These are phyloP conservation scores for Penicillium manginii DNA, from an alignment of 495 filamentous ascomycete species.

Conservation along the genomic window DNA sequence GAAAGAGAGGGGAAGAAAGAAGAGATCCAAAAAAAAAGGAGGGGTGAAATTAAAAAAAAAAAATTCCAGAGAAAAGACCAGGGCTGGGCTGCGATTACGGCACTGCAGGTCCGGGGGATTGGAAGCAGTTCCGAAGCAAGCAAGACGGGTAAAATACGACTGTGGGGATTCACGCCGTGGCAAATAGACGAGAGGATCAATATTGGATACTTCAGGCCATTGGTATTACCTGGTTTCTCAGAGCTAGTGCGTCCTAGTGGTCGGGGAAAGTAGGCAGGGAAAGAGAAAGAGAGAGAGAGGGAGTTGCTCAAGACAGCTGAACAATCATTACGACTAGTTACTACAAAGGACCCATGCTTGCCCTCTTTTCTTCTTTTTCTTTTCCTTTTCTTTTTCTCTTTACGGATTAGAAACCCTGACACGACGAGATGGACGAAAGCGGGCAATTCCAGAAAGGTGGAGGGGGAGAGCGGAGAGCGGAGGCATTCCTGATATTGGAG, in stretches of 20 bases:
- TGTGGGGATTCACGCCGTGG: slow-evolving; percentile 37
- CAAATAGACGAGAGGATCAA: slow-evolving; percentile 20
- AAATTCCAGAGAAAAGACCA: background rate
- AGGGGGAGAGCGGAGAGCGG: background rate
- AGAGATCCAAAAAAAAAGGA: slow-evolving; percentile 14
- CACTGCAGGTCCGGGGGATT: slow-evolving; percentile 39
- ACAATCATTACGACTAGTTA: background rate
- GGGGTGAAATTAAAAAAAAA: slow-evolving; percentile 30
- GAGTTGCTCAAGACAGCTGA: no score
- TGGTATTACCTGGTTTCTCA: background rate
- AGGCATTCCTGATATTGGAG: slow-evolving; percentile 19
- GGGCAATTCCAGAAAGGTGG: background rate
- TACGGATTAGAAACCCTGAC: background rate
- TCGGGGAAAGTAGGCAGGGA: no score
- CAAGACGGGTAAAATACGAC: slow-evolving; percentile 32
- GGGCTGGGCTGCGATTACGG: slow-evolving; percentile 25
- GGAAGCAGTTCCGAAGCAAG: slow-evolving; percentile 20
- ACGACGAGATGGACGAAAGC: slow-evolving; percentile 15
- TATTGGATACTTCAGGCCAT: background rate
- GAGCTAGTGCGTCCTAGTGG: no score
- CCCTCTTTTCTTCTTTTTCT: background rate
- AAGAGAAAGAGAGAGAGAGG: no score
- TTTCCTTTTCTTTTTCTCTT: no score
- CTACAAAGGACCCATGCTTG: background rate
- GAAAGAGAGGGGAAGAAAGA: slow-evolving; percentile 1